phyloP scores from a whole-genome alignment of 495 filamentous ascomycete species.

The Neurospora cerealis region DNA sequence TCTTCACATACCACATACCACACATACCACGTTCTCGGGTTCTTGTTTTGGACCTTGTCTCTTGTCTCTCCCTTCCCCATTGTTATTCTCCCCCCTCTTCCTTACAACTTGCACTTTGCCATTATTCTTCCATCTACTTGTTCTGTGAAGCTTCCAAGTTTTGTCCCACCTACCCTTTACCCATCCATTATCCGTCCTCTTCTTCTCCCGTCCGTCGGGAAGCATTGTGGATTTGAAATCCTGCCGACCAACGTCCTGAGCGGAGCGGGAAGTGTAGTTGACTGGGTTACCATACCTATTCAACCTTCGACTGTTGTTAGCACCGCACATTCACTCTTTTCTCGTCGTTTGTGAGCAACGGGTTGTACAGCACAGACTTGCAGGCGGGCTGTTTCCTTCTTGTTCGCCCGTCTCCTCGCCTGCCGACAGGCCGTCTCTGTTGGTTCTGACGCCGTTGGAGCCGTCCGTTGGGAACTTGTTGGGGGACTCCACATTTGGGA shows the following conservation, averaged over 20 bases:
- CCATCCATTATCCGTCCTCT: no score
- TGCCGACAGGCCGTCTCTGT: not conserved
- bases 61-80: not conserved
- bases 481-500: not conserved
- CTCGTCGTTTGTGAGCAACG: not conserved
- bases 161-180: not conserved
- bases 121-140: not conserved
- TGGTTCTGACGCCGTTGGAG: not conserved
- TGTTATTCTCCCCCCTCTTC: slow-evolving; percentile 3
- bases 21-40: not conserved
- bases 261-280: not conserved
- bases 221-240: not conserved
- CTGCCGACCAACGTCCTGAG: not conserved
- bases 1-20: not conserved
- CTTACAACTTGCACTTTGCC: not conserved
- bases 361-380: not conserved
- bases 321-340: no score
- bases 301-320: not conserved
- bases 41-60: not conserved
- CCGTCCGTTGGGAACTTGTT: not conserved
- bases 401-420: not conserved
- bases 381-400: not conserved
- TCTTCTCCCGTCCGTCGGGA: not conserved
- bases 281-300: not conserved
- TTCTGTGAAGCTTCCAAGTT: not conserved